A percentile compares a stretch with the other conserved stretches of the same genome.
phyloP scores from a whole-genome alignment of 352 stramenopile genomes.

The Saprolegnia parasitica region DNA sequence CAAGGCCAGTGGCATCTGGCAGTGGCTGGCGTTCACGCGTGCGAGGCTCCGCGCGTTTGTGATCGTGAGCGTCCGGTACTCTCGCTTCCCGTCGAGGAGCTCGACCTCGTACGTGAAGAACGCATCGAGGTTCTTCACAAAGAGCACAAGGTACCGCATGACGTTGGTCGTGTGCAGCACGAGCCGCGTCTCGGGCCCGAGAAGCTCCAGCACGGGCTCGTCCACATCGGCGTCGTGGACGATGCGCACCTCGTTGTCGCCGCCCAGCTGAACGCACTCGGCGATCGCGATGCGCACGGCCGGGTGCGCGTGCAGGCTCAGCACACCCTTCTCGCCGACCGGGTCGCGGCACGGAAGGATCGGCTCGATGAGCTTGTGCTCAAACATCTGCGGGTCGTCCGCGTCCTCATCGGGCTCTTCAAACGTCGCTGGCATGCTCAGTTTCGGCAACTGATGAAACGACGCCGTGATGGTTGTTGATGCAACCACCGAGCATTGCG shows the following conservation, averaged over 20 bases:
- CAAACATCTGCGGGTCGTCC: conserved; percentile 34
- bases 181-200: conserved; percentile 60
- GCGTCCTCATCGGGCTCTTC: conserved; percentile 14
- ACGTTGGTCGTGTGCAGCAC: conserved; percentile 62
- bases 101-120: conserved; percentile 71
- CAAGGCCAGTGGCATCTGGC: conserved; percentile 52
- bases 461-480: too few species aligned
- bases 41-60: conserved; percentile 72
- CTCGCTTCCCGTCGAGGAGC: conserved; percentile 61
- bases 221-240: conserved; percentile 71
- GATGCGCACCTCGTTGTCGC: conserved; percentile 60
- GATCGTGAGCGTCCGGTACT: conserved; percentile 50
- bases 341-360: not conserved
- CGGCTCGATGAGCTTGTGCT: conserved; percentile 28
- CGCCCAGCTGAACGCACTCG: conserved; percentile 56
- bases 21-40: conserved; percentile 45
- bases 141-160: conserved; percentile 78
- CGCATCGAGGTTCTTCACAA: conserved; percentile 72
- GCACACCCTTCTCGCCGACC: not conserved
- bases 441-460: not conserved
- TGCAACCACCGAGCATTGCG: too few species aligned
- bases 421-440: not conserved
- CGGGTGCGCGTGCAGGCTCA: conserved; percentile 42
- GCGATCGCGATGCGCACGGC: conserved; percentile 49
- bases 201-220: conserved; percentile 70